These are phyloP conservation scores for Tritrichomonas musculus DNA, from an alignment of 208 protist species.

Conservation along the genomic window DNA sequence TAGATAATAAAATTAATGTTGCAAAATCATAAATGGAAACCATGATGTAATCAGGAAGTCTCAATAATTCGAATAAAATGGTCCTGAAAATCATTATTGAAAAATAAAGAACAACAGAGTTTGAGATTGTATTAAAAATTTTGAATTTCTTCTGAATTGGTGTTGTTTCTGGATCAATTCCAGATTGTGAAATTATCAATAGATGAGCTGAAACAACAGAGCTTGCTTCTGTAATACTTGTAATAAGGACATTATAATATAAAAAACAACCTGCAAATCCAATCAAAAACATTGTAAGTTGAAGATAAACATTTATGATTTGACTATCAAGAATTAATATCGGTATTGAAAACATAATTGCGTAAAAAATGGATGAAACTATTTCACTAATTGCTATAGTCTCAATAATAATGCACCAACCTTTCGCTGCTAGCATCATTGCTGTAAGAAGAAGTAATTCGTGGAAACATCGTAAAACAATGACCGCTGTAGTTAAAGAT, in stretches of 20 bases:
- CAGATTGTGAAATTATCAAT: not conserved
- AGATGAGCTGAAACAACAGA: not conserved
- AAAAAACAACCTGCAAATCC: too few species aligned
- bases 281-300: too few species aligned
- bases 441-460: not conserved
- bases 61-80: not conserved
- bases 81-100: not conserved
- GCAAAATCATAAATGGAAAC: not conserved
- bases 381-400: not conserved
- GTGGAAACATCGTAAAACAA: not conserved
- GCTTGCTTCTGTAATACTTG: not conserved
- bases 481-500: not conserved
- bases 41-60: not conserved
- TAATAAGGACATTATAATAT: too few species aligned
- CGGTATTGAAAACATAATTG: not conserved
- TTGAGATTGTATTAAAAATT: not conserved
- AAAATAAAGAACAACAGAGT: not conserved
- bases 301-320: too few species aligned
- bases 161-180: conserved; percentile 14
- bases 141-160: not conserved
- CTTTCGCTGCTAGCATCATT: not conserved
- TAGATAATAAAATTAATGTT: not conserved
- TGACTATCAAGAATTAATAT: not conserved
- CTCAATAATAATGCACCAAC: not conserved
- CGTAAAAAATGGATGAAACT: not conserved